Conservation (phyloP, 2,329 filamentous ascomycete genomes). For the Botrytis paeoniae region DNA sequence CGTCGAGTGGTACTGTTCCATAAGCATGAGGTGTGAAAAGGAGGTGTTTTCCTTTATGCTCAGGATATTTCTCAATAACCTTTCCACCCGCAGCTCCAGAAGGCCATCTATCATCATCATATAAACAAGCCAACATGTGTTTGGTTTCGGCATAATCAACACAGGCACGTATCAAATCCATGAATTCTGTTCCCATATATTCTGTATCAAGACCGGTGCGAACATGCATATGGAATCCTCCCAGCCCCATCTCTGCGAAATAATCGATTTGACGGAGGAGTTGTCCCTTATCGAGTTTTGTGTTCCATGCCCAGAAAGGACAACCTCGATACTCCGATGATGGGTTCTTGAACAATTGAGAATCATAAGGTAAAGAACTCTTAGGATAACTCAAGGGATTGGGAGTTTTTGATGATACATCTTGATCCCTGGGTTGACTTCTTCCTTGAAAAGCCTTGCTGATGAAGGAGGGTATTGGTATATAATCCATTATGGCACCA, state of each 20-base stretch:
- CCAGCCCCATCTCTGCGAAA: constrained; percentile 38
- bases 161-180: constrained; percentile 35
- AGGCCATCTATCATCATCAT: constrained; percentile 39
- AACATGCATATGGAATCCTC: constrained; percentile 39
- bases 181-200: constrained; percentile 38
- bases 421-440: not conserved
- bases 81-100: constrained; percentile 36
- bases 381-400: constrained; percentile 38
- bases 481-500: not conserved
- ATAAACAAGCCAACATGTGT: constrained; percentile 38
- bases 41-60: constrained; percentile 36
- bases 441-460: constrained; percentile 6
- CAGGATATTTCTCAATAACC: constrained; percentile 32
- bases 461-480: not conserved
- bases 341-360: constrained; percentile 35
- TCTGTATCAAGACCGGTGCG: constrained; percentile 38
- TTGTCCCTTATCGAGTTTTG: constrained; percentile 33
- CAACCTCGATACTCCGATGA: constrained; percentile 38
- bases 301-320: constrained; percentile 38
- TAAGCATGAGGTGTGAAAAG: constrained; percentile 32
- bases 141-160: constrained; percentile 38
- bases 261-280: constrained; percentile 37
- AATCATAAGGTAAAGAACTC: constrained; percentile 29
- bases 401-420: constrained; percentile 15
- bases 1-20: constrained; percentile 19